Evolutionary conservation across 352 stramenopile species (phyloP).

Genomic region (Pythium coloratum): DNA sequence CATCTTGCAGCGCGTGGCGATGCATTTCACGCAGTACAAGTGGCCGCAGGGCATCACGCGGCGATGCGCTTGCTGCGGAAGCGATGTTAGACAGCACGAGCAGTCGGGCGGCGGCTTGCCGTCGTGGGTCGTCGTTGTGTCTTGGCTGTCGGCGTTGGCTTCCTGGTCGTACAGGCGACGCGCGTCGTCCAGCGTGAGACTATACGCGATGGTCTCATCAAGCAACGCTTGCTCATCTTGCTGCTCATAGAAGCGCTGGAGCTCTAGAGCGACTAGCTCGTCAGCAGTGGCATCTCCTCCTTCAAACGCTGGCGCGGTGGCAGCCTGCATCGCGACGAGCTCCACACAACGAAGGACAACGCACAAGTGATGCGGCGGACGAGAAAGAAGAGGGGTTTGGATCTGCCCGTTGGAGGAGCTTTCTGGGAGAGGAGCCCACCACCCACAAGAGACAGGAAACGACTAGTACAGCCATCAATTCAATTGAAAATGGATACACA

Average conservation of each 20-base stretch:
- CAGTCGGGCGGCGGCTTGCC: slow-evolving; percentile 49
- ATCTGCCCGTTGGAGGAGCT: not conserved
- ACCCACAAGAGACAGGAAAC: not conserved
- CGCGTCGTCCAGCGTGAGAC: slow-evolving; percentile 45
- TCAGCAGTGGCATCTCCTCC: not conserved
- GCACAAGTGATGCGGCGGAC: not conserved
- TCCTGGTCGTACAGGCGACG: slow-evolving; percentile 31
- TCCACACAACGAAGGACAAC: not conserved
- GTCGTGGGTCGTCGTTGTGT: slow-evolving; percentile 11
- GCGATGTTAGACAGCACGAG: slow-evolving; percentile 33
- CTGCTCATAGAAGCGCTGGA: slow-evolving; percentile 42
- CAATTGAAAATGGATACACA: too few species aligned
- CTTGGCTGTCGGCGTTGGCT: slow-evolving; percentile 24
- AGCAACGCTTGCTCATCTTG: slow-evolving; percentile 33
- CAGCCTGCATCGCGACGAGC: not conserved
- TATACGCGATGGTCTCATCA: slow-evolving; percentile 47
- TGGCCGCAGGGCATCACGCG: slow-evolving; percentile 55
- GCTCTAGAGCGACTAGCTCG: slow-evolving; percentile 26
- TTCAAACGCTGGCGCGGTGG: not conserved
- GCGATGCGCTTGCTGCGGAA: slow-evolving; percentile 22
- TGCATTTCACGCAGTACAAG: slow-evolving; percentile 60
- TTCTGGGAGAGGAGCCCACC: not conserved
- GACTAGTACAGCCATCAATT: not conserved
- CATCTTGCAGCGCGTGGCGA: slow-evolving; percentile 54
- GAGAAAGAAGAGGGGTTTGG: too few species aligned